These are phyloP conservation scores for Candida nanaspora DNA, from an alignment of 805 yeast species.

Conservation along the genomic window DNA sequence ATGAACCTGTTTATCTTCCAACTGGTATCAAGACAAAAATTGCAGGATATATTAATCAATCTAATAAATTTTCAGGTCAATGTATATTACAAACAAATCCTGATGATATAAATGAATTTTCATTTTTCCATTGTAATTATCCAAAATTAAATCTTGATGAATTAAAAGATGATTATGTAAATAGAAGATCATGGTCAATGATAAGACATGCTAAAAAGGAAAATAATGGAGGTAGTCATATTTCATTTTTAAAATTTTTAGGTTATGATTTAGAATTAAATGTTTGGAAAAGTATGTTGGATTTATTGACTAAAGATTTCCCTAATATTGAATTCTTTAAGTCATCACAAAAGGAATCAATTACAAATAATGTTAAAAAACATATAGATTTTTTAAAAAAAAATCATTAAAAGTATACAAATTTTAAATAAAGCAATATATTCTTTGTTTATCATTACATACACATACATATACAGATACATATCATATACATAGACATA, in stretches of 20 bases:
- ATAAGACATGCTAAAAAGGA: slow-evolving; percentile 24
- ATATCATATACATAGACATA: no score
- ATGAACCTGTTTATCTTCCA: slow-evolving; percentile 19
- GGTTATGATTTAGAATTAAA: slow-evolving; percentile 20
- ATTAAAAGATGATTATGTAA: slow-evolving; percentile 12
- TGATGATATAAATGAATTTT: slow-evolving; percentile 11
- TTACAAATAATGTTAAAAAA: not conserved
- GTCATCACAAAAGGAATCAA: not conserved
- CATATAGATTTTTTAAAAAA: not conserved
- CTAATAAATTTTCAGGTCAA: slow-evolving; percentile 20
- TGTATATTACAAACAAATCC: slow-evolving; percentile 25
- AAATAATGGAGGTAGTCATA: slow-evolving; percentile 13
- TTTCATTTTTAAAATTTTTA: not conserved
- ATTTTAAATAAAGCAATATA: no score
- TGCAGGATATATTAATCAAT: slow-evolving; percentile 20
- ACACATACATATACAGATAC: not conserved
- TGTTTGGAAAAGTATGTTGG: slow-evolving; percentile 15
- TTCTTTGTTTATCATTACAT: not conserved
- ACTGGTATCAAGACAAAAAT: slow-evolving; percentile 24
- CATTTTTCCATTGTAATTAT: slow-evolving; percentile 25
- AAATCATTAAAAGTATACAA: not conserved
- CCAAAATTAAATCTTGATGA: slow-evolving; percentile 20
- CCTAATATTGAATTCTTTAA: not conserved
- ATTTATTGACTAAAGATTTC: slow-evolving; percentile 1
- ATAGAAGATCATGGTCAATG: slow-evolving; percentile 19